Evolutionary conservation across 2,329 filamentous ascomycete genomes (phyloP).

Genomic region (Arthrobotrys musiformis): DNA sequence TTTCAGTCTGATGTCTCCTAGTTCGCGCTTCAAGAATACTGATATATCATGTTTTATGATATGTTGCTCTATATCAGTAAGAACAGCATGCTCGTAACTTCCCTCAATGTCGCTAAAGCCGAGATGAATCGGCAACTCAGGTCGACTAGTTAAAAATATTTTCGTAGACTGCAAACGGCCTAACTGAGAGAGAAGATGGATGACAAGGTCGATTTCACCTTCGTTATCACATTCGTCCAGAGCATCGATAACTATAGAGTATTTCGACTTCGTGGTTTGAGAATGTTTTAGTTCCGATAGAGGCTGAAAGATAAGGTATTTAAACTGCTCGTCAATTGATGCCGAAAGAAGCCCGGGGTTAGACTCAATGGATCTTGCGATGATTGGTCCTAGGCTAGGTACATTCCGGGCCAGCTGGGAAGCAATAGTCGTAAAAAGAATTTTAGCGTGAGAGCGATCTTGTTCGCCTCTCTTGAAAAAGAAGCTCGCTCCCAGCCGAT

Average conservation of each 20-base stretch:
- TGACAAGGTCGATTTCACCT: slow-evolving; percentile 54
- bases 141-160: slow-evolving; percentile 58
- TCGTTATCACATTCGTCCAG: slow-evolving; percentile 60
- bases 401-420: background rate
- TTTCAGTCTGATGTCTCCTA: slow-evolving; percentile 44
- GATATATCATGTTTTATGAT: slow-evolving; percentile 59
- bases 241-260: slow-evolving; percentile 60
- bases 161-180: slow-evolving; percentile 41
- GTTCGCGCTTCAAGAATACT: slow-evolving; percentile 55
- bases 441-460: slow-evolving; percentile 39
- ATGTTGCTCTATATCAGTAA: slow-evolving; percentile 12
- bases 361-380: background rate
- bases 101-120: slow-evolving; percentile 50
- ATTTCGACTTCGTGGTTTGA: background rate
- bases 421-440: slow-evolving; percentile 46
- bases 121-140: slow-evolving; percentile 56
- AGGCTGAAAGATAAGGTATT: slow-evolving; percentile 63
- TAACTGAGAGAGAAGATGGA: slow-evolving; percentile 50
- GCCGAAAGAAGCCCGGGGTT: slow-evolving; percentile 51
- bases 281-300: slow-evolving; percentile 56
- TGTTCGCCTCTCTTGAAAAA: slow-evolving; percentile 13
- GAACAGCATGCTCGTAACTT: slow-evolving; percentile 34
- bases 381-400: background rate
- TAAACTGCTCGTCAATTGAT: slow-evolving; percentile 62
- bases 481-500: slow-evolving; percentile 13